Base-by-base conservation (phyloP, 2,329 filamentous ascomycete genomes). In the Xylaria polymorpha region DNA sequence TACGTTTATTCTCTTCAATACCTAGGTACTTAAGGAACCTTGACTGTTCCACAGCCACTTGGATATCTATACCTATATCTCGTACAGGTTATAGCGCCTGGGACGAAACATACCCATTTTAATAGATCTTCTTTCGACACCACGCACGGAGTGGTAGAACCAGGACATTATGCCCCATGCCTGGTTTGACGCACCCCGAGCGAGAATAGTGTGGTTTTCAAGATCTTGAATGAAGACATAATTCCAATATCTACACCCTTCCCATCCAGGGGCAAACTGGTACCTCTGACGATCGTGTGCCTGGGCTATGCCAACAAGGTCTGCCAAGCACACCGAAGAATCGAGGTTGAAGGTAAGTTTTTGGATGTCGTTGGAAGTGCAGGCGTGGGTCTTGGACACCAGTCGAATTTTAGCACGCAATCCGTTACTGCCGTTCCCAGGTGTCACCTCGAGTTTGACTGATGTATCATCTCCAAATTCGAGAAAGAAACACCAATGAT, bases 201-300 rank as follows among this genome's bases (percentile, higher is more conserved):
- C 25, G 46, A 61, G 9, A 29, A 44, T 58, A 7, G 22, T 29
- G 29, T 7, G 10, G 2, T 20, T 51, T 37, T 58, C 50, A 14
- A 50, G 44, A 37, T 65, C 60, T 29, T 46, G 43, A 44, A 68
- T 29, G 66, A 65, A 53, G 25, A 56, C 32, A 29, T 48, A 37
- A 12, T 59, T 61, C 57, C 63, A 55, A 51, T 43, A 29, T 61
- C 60, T 53, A 37, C 55, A 64, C 37, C 55, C 59, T 46, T 61
- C 41, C 22, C 58, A 46, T n/a, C 22, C 37, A 22, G 1, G 20
- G 25, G 56, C 15, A 29, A 68, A 44, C 20, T 58, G 8, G 25
- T 58, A 58, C 9, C 5, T 64, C 44, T 64, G 62, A 14, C 41
- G 53, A 18, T 43, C 62, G 1, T 59, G 41, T 22, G 3, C 20